These are phyloP conservation scores for Penicillium paxilli DNA, from an alignment of 495 filamentous ascomycete species.

Conservation along the genomic window DNA sequence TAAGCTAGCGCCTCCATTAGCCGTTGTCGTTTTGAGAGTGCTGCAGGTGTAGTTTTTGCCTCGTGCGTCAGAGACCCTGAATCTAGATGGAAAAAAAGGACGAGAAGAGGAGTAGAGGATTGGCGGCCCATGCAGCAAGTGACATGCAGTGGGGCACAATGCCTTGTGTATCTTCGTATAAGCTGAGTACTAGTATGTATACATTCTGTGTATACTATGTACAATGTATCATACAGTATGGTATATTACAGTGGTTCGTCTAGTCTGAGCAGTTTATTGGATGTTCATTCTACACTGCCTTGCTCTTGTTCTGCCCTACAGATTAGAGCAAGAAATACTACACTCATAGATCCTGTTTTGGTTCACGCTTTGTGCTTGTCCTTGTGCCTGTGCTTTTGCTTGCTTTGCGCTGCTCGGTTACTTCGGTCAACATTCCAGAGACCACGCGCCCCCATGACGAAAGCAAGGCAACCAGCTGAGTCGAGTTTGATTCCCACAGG, in stretches of 20 bases:
- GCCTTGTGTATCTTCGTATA: no score
- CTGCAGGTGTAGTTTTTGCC: conserved; percentile 37
- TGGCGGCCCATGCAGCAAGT: conserved; percentile 28
- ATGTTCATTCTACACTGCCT: background rate
- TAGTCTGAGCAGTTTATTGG: no score
- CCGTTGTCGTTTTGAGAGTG: conserved; percentile 32
- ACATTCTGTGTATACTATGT: background rate
- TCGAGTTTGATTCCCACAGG: background rate
- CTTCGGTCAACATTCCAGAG: background rate
- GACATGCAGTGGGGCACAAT: conserved; percentile 12
- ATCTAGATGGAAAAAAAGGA: conserved; percentile 26
- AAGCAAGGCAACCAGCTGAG: background rate
- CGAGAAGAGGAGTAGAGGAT: conserved; percentile 22
- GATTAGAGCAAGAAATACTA: no score
- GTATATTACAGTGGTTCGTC: background rate
- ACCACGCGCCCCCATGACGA: conserved; percentile 3
- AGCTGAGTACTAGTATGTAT: background rate
- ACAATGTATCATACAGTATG: background rate
- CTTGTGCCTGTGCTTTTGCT: background rate
- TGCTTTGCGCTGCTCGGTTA: background rate
- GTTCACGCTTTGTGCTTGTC: background rate
- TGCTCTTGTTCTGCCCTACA: background rate
- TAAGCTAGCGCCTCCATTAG: conserved; percentile 22
- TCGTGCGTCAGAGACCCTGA: conserved; percentile 37
- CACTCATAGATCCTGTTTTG: no score